phyloP scores from a whole-genome alignment of 73 alveolate species.

The Uronychia binucleata region DNA sequence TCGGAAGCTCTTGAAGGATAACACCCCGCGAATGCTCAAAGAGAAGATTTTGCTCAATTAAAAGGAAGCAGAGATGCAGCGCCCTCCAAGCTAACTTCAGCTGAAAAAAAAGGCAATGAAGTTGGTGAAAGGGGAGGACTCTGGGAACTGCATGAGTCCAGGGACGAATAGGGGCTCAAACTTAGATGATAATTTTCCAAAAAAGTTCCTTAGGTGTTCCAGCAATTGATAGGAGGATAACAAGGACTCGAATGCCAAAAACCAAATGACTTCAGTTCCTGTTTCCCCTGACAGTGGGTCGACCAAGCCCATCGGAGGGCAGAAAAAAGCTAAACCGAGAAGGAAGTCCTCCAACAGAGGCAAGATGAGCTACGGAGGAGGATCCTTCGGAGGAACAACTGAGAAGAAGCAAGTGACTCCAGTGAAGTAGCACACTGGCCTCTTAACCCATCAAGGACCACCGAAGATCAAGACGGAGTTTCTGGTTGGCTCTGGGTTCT shows the following conservation, averaged over 20 bases:
- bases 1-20: neutral
- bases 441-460: neutral
- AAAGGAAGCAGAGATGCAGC: no score
- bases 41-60: no score
- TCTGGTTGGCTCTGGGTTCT: neutral
- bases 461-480: neutral
- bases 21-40: neutral
- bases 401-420: neutral
- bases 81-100: no score
- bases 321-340: neutral
- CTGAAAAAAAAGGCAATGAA: no score
- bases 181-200: no score
- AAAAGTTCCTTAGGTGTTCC: no score
- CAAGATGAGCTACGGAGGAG: neutral
- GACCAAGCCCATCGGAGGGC: neutral
- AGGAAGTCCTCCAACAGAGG: neutral
- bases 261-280: no score
- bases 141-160: no score
- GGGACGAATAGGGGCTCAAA: no score
- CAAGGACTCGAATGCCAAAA: no score
- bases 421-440: neutral
- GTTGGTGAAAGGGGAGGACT: no score
- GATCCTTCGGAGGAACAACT: neutral
- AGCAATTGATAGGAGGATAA: no score
- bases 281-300: neutral